phyloP scores from a whole-genome alignment of 2,329 filamentous ascomycete species.

The Lasiodiplodia citricola region DNA sequence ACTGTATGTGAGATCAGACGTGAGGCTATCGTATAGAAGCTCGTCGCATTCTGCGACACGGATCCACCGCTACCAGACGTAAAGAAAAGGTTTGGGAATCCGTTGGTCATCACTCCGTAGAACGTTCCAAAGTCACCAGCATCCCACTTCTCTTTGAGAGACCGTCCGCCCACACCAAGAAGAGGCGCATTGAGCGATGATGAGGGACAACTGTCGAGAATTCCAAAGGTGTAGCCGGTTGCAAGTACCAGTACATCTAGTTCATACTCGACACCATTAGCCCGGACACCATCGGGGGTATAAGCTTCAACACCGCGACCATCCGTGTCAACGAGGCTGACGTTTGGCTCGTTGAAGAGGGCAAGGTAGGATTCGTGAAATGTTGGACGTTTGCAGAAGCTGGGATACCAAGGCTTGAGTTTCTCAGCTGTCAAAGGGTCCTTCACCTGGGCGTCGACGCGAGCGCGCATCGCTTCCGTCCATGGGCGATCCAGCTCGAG shows the following conservation, averaged over 20 bases:
- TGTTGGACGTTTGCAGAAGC: constrained; percentile 67
- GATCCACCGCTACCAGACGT: not conserved
- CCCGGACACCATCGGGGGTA: constrained; percentile 51
- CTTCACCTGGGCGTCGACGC: constrained; percentile 57
- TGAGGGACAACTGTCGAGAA: not conserved
- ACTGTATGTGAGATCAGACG: not conserved
- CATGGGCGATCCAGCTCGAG: constrained; percentile 47
- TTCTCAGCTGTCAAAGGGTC: constrained; percentile 57
- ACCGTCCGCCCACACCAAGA: not conserved
- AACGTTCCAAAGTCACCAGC: not conserved
- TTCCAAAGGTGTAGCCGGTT: not conserved
- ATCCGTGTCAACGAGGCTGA: constrained; percentile 65
- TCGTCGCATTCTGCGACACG: not conserved
- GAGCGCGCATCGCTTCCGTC: constrained; percentile 52
- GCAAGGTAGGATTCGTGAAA: constrained; percentile 67
- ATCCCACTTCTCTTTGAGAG: not conserved
- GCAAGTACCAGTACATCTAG: constrained; percentile 54
- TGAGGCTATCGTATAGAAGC: not conserved
- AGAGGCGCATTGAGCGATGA: not conserved
- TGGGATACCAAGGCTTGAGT: constrained; percentile 65
- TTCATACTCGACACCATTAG: constrained; percentile 48
- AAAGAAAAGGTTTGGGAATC: not conserved
- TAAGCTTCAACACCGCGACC: constrained; percentile 57
- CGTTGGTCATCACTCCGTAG: not conserved
- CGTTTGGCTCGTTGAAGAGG: constrained; percentile 64